Percentiles rank a stretch among this genome's conserved stretches.
Evolutionary conservation across 805 yeast genomes (phyloP).

Genomic region (Ogataea haglerorum): DNA sequence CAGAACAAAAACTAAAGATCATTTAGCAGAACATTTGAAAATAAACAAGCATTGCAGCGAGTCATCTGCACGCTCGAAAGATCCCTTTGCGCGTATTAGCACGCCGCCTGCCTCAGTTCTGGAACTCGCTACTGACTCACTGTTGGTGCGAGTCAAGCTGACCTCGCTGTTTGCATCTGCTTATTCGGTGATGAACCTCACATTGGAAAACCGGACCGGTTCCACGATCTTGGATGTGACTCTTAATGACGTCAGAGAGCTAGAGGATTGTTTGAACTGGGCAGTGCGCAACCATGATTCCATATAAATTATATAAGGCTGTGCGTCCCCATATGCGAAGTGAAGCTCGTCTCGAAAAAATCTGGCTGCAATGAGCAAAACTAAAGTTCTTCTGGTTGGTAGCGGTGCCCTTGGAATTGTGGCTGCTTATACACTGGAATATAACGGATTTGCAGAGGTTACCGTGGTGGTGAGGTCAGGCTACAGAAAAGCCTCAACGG

Average conservation of each 20-base stretch:
- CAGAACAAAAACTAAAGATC: slow-evolving; percentile 20
- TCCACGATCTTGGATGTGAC: slow-evolving; percentile 38
- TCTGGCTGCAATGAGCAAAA: slow-evolving; percentile 4
- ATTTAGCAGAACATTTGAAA: slow-evolving; percentile 14
- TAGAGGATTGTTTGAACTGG: slow-evolving; percentile 58
- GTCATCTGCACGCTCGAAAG: slow-evolving; percentile 13
- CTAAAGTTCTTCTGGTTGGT: slow-evolving; percentile 62
- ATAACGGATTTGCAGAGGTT: slow-evolving; percentile 43
- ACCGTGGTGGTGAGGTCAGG: slow-evolving; percentile 63
- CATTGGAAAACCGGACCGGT: slow-evolving; percentile 16
- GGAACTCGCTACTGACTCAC: slow-evolving; percentile 10
- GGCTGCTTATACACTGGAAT: slow-evolving; percentile 60
- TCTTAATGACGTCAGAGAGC: slow-evolving; percentile 49
- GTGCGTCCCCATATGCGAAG: not conserved
- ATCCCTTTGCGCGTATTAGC: slow-evolving; percentile 24
- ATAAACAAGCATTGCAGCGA: slow-evolving; percentile 21
- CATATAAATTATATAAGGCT: not conserved
- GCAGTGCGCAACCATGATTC: slow-evolving; percentile 32
- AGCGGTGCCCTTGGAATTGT: slow-evolving; percentile 84
- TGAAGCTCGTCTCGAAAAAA: not conserved
- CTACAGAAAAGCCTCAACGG: slow-evolving; percentile 45
- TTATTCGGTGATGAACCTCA: slow-evolving; percentile 17
- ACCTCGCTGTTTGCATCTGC: slow-evolving; percentile 14
- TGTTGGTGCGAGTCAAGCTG: slow-evolving; percentile 16
- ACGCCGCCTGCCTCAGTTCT: slow-evolving; percentile 23